These are phyloP conservation scores for Persicaria tinctoria DNA, from an alignment of 148 eudicot genomes.

Conservation along the genomic window DNA sequence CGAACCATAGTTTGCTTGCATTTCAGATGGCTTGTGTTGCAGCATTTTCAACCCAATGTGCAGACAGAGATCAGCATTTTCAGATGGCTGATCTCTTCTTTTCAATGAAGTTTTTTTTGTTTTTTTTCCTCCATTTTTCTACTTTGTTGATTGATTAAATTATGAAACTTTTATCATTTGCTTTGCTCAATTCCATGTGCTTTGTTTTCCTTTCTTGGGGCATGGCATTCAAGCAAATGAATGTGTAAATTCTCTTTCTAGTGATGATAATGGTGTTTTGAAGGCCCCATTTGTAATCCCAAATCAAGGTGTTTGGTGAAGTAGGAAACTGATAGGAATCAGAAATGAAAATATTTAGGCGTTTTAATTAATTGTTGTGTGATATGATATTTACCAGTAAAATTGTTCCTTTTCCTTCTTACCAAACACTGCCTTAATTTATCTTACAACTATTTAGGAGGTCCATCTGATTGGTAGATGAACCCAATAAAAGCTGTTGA, in stretches of 20 bases:
- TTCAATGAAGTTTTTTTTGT: neutral
- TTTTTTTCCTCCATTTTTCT: too few species aligned
- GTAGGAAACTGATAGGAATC: neutral
- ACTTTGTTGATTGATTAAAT: neutral
- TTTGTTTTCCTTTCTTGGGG: conserved; percentile 2
- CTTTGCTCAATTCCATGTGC: neutral
- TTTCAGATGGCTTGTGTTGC: too few species aligned
- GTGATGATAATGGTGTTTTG: neutral
- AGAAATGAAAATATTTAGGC: neutral
- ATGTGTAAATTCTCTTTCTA: neutral
- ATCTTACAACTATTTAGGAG: neutral
- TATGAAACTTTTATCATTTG: neutral
- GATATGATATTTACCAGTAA: too few species aligned
- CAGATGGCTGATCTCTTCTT: too few species aligned
- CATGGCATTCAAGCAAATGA: neutral
- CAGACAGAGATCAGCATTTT: too few species aligned
- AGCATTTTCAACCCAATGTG: too few species aligned
- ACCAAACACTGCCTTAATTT: neutral
- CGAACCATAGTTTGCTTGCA: neutral
- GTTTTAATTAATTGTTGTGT: too few species aligned
- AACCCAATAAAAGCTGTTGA: neutral
- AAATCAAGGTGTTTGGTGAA: neutral
- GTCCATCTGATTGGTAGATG: too few species aligned
- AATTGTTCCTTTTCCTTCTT: neutral
- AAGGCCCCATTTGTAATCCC: conserved; percentile 3